phyloP scores from a whole-genome alignment of 2,329 filamentous ascomycete species.

The Ophiostoma himal-ulmi region DNA sequence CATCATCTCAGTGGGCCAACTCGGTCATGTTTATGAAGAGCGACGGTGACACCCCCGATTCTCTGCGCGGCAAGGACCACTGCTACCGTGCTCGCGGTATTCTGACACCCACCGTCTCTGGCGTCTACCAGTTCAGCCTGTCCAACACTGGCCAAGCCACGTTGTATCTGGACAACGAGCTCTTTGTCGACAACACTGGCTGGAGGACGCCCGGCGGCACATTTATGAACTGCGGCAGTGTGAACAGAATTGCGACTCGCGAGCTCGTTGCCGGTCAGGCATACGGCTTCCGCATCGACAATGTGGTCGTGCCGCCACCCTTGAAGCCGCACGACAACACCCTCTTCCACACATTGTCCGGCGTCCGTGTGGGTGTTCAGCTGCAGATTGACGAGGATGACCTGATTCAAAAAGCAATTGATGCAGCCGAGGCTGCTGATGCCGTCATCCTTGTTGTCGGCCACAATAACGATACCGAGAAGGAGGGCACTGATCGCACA shows the following conservation, averaged over 20 bases:
- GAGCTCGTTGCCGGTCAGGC: conserved; percentile 21
- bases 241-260: conserved; percentile 18
- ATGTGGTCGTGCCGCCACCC: conserved; percentile 25
- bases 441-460: conserved; percentile 20
- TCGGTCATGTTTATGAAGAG: conserved; percentile 27
- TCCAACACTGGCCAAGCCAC: conserved; percentile 22
- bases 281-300: conserved; percentile 25
- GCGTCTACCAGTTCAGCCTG: conserved; percentile 31
- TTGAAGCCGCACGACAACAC: conserved; percentile 27
- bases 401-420: conserved; percentile 24
- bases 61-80: conserved; percentile 28
- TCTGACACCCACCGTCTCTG: conserved; percentile 28
- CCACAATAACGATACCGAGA: conserved; percentile 31
- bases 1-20: conserved; percentile 24
- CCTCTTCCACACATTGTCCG: conserved; percentile 27
- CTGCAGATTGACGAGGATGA: conserved; percentile 19
- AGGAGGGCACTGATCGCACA: conserved; percentile 25
- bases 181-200: conserved; percentile 42
- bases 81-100: conserved; percentile 31
- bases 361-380: conserved; percentile 25
- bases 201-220: conserved; percentile 39
- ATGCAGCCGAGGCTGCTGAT: conserved; percentile 41
- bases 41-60: conserved; percentile 25
- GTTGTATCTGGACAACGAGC: conserved; percentile 35
- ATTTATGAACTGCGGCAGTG: conserved; percentile 27